These are phyloP conservation scores for Cyclanthera cordifolia DNA, from an alignment of 306 rosid genomes.

Conservation along the genomic window DNA sequence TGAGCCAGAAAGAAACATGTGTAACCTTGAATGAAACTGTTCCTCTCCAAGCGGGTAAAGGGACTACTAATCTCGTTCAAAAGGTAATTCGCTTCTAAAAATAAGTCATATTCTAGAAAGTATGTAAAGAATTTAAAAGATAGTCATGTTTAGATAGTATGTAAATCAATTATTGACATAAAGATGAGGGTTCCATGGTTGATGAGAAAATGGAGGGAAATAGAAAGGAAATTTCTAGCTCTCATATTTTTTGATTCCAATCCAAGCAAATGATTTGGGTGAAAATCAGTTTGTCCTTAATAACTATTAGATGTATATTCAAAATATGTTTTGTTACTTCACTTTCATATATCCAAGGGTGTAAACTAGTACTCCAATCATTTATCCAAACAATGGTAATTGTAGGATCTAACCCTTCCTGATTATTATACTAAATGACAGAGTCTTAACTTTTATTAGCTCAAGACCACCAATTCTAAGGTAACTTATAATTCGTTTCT, in stretches of 20 bases:
- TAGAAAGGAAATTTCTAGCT: neutral
- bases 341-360: too few relatives aligned
- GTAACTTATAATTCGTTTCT: neutral
- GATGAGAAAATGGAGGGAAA: slow-evolving; percentile 10
- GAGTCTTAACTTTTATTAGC: neutral
- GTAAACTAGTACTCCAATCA: neutral
- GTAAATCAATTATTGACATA: neutral
- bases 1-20: slow-evolving; percentile 68
- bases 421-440: neutral
- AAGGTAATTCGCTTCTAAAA: slow-evolving; percentile 33
- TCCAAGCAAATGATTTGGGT: neutral
- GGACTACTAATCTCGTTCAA: slow-evolving; percentile 69
- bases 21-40: slow-evolving; percentile 55
- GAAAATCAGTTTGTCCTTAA: neutral
- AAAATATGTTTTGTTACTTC: too few relatives aligned
- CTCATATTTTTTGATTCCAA: too few relatives aligned
- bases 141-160: neutral
- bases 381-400: neutral
- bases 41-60: slow-evolving; percentile 62
- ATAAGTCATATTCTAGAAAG: neutral
- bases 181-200: neutral
- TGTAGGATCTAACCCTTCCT: neutral
- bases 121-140: neutral
- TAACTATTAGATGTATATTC: too few relatives aligned
- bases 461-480: too few relatives aligned